These are phyloP conservation scores for Cystobasidium tubakii DNA, from an alignment of 768 basidiomycete species.

Conservation along the genomic window DNA sequence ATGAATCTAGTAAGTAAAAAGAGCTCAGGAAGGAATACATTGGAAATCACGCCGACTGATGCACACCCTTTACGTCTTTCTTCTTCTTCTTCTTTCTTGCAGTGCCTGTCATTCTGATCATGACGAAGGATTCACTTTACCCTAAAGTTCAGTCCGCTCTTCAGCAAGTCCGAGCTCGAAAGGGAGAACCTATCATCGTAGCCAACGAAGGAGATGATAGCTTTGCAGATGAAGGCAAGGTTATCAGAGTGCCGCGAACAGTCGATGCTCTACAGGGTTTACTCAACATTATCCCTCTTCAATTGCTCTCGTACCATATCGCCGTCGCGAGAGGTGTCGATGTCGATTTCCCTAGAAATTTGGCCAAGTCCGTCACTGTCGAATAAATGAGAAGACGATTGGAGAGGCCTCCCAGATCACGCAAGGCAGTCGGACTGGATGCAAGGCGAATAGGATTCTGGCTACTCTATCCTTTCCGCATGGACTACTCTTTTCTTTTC, in stretches of 20 bases:
- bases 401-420: background rate
- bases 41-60: no score
- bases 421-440: background rate
- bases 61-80: no score
- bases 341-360: constrained; percentile 95
- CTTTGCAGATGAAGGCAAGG: constrained; percentile 65
- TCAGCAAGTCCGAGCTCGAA: constrained; percentile 92
- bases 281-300: constrained; percentile 92
- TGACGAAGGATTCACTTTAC: constrained; percentile 97
- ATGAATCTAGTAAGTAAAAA: constrained; percentile 79
- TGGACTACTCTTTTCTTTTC: no score
- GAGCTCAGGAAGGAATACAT: no score
- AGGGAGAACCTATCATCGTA: constrained; percentile 87
- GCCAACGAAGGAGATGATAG: constrained; percentile 84
- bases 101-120: constrained; percentile 77
- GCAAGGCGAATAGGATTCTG: no score
- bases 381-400: no score
- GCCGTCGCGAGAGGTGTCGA: constrained; percentile 93
- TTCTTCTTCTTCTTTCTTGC: background rate
- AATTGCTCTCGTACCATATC: constrained; percentile 90
- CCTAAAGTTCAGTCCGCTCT: constrained; percentile 97
- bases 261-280: constrained; percentile 92
- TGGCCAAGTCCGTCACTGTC: constrained; percentile 49
- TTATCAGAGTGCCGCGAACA: constrained; percentile 89
- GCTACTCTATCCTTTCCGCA: no score